Evolutionary conservation across 129 eudicot species (phyloP).

Genomic region (Flaveria bidentis): DNA sequence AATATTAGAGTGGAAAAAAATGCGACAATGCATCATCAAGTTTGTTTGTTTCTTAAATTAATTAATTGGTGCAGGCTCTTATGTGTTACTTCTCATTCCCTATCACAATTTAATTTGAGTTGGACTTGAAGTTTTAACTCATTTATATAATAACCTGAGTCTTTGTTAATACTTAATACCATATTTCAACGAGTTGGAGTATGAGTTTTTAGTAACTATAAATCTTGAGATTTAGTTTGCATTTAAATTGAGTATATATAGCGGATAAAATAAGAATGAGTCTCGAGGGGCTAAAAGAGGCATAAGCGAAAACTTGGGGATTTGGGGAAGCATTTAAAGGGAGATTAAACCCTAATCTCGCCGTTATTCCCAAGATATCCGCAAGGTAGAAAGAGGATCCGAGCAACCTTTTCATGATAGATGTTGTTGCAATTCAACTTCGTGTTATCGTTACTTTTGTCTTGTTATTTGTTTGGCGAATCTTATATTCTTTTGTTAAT

Average conservation of each 20-base stretch:
- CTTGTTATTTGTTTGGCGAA: background rate
- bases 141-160: background rate
- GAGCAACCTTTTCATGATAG: constrained; percentile 12
- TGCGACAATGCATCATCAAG: constrained; percentile 4
- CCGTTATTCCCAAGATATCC: background rate
- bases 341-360: constrained; percentile 11
- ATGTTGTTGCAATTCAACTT: constrained; percentile 1
- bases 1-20: background rate
- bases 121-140: constrained; percentile 18
- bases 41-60: constrained; percentile 14
- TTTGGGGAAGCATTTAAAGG: background rate
- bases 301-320: constrained; percentile 9
- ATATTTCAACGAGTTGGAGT: background rate
- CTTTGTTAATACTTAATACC: background rate
- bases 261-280: background rate
- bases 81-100: constrained; percentile 1
- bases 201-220: background rate
- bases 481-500: background rate
- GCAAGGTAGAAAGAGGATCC: background rate
- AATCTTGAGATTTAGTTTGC: background rate
- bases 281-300: background rate
- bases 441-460: background rate
- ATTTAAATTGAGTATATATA: background rate
- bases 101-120: background rate
- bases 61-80: constrained; percentile 11